A percentile compares a stretch with the other conserved stretches of the same genome.
Evolutionary conservation across 2,329 filamentous ascomycete species (phyloP).

Genomic region (Aschersonia sp.): DNA sequence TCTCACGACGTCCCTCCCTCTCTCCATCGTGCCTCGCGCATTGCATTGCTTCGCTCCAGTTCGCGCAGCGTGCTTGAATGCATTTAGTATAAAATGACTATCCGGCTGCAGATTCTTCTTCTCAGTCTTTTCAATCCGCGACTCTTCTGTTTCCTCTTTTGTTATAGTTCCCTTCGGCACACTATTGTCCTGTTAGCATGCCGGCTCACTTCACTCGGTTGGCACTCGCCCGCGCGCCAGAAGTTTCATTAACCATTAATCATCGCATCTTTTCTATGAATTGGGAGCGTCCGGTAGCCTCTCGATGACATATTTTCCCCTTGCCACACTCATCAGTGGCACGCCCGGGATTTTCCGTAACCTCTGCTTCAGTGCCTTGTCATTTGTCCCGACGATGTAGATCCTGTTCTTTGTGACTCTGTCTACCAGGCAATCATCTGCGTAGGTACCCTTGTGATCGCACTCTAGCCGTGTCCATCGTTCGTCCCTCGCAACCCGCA

Average conservation of each 20-base stretch:
- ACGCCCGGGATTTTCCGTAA: slow-evolving; percentile 58
- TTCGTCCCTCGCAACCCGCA: slow-evolving; percentile 78
- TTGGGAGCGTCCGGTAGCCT: slow-evolving; percentile 74
- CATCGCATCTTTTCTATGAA: slow-evolving; percentile 4
- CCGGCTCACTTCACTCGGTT: no score
- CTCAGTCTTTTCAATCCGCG: no score
- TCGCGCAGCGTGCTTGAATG: no score
- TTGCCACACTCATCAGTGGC: slow-evolving; percentile 65
- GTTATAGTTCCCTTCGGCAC: no score
- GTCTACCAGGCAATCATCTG: slow-evolving; percentile 75
- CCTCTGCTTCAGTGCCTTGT: slow-evolving; percentile 67
- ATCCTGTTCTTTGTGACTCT: slow-evolving; percentile 60
- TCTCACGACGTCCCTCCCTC: no score
- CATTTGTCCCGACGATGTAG: slow-evolving; percentile 66
- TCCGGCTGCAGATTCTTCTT: no score
- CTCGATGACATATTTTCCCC: slow-evolving; percentile 91
- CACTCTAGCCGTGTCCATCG: slow-evolving; percentile 76
- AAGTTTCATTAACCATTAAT: neutral
- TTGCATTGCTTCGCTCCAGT: no score
- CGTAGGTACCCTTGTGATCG: slow-evolving; percentile 71
- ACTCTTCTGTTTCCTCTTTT: no score
- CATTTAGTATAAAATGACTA: no score
- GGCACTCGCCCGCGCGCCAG: no score
- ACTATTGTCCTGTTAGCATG: no score
- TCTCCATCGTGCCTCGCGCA: no score